Evolutionary conservation across 2,329 filamentous ascomycete species (phyloP).

Genomic region (Tolypocladium guangdongense): DNA sequence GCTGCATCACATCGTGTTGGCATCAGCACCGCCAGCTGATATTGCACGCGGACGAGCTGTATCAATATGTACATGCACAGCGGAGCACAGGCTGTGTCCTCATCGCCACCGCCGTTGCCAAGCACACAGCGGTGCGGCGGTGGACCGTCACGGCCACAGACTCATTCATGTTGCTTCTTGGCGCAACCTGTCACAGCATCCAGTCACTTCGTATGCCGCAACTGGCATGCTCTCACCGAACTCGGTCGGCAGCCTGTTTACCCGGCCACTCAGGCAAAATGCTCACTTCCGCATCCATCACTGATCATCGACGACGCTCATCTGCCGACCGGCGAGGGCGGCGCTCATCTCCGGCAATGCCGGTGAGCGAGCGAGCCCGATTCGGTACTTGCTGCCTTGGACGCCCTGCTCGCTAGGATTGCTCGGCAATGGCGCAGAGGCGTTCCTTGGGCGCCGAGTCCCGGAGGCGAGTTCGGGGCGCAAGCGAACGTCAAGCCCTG

Average conservation of each 20-base stretch:
- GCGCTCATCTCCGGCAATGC: background rate
- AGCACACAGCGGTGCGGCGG: background rate
- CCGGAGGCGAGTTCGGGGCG: too few relatives aligned
- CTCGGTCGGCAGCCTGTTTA: background rate
- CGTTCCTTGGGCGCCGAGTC: background rate
- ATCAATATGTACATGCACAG: too few relatives aligned
- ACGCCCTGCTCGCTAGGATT: background rate
- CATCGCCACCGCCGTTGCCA: too few relatives aligned
- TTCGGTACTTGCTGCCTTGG: too few relatives aligned
- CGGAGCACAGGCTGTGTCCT: too few relatives aligned
- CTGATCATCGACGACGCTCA: background rate
- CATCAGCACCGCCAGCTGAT: background rate
- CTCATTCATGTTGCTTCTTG: background rate
- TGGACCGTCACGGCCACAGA: background rate
- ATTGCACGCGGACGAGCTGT: background rate
- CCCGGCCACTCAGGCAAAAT: background rate
- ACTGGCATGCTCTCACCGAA: too few relatives aligned
- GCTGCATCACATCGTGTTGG: background rate
- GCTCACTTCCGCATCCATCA: too few relatives aligned
- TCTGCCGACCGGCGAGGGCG: too few relatives aligned
- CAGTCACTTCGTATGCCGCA: too few relatives aligned
- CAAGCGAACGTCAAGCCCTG: too few relatives aligned
- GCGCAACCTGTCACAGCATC: background rate
- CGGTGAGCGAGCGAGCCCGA: background rate
- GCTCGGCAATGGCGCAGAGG: background rate